phyloP scores from a whole-genome alignment of 805 yeast species.

The Vanderwaltozyma verrucispora region DNA sequence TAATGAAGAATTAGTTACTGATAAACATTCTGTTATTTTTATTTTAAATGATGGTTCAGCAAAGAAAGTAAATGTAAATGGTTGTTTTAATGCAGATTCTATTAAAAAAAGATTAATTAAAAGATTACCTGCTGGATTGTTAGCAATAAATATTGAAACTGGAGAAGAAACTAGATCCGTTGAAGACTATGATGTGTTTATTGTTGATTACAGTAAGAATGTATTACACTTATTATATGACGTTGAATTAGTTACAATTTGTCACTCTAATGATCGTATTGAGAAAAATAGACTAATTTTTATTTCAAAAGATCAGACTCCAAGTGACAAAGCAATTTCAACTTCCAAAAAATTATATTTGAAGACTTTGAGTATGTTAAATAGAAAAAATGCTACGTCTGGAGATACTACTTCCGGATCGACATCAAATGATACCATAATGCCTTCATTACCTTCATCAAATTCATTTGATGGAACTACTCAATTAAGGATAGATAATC shows the following conservation, averaged over 20 bases:
- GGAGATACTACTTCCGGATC: not conserved
- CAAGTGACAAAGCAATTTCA: constrained; percentile 49
- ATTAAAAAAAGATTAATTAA: constrained; percentile 62
- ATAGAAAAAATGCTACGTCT: constrained; percentile 9
- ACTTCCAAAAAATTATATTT: constrained; percentile 39
- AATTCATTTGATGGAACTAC: not conserved
- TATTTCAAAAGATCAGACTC: constrained; percentile 53
- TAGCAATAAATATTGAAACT: constrained; percentile 6
- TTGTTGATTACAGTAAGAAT: constrained; percentile 36
- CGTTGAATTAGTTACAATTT: constrained; percentile 71
- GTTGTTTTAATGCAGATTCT: constrained; percentile 71
- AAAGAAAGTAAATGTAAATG: constrained; percentile 58
- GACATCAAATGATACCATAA: not conserved
- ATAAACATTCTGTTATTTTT: constrained; percentile 45
- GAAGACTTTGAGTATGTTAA: constrained; percentile 17
- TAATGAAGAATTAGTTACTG: constrained; percentile 26
- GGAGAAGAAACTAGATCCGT: constrained; percentile 22
- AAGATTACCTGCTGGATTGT: constrained; percentile 31
- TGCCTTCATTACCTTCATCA: not conserved
- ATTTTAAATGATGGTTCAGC: constrained; percentile 67
- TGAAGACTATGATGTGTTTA: constrained; percentile 49
- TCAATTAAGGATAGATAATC: constrained; percentile 14
- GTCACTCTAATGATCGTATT: constrained; percentile 61
- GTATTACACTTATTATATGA: constrained; percentile 47
- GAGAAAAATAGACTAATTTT: constrained; percentile 63